phyloP scores from a whole-genome alignment of 1,284 basidiomycete genomes.

The Puccinia horiana region DNA sequence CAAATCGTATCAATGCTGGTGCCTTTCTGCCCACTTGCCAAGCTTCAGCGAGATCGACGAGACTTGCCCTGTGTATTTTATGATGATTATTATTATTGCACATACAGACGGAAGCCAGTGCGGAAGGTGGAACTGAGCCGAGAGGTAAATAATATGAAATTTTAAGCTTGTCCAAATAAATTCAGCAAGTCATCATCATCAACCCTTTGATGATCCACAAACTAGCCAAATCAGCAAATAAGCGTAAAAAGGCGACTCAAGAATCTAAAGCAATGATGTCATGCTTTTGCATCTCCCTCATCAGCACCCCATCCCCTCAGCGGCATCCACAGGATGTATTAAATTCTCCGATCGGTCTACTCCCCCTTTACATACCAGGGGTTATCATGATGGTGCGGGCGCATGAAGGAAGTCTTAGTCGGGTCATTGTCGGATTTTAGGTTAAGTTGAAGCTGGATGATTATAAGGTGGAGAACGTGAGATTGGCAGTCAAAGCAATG shows the following conservation, averaged over 20 bases:
- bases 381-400: too few species aligned
- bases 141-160: constrained; percentile 3
- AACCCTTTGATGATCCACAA: neutral
- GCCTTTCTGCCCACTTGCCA: neutral
- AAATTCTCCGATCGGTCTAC: constrained; percentile 34
- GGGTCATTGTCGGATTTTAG: constrained; percentile 16
- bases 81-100: neutral
- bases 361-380: constrained; percentile 16
- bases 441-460: constrained; percentile 9
- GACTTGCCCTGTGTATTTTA: constrained; percentile 2
- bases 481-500: neutral
- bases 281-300: neutral
- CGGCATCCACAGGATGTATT: constrained; percentile 13
- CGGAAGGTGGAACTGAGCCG: neutral
- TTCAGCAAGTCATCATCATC: neutral
- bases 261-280: constrained; percentile 17
- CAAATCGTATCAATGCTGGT: constrained; percentile 17
- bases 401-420: too few species aligned
- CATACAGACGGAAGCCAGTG: too few species aligned
- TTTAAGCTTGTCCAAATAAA: constrained; percentile 14
- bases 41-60: constrained; percentile 15
- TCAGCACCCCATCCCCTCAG: constrained; percentile 16
- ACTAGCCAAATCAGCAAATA: neutral
- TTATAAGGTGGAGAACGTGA: constrained; percentile 28
- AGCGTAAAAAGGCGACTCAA: constrained; percentile 17